Base-by-base conservation (phyloP, 2,329 filamentous ascomycete species). In the Fusarium continuum region DNA sequence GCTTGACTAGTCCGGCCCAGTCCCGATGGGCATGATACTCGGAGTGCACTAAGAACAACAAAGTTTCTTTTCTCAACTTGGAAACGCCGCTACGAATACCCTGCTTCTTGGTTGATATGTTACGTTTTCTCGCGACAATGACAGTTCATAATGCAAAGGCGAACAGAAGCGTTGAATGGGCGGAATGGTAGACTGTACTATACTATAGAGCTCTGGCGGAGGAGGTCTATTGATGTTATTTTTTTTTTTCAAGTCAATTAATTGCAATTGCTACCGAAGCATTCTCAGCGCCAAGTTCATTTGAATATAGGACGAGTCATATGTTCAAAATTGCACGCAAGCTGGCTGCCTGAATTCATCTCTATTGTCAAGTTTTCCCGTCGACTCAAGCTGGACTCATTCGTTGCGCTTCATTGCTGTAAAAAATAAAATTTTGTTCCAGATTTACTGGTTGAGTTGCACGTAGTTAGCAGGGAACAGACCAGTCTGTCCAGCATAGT, bases 381-480 rank as follows among this genome's bases (percentile, higher is more conserved):
- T 45, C 40, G 36, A 44, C 43, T 23, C n/a, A 56, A 39, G 28
- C 20, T 46, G 29, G 23, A 46, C 32, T n/a, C 25, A 38, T 35
- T 28, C 29, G 51, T 38, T 55, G 48, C 36, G 47, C 53, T 53
- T 41, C 36, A 36, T 47, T 28, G 39, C 16, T 52, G 29, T 39
- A 40, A 45, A 19, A 55, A 40, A 45, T 23, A 55, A 45, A 44
- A 49, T 23, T 17, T 41, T 17, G 9, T 16, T 23, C 35, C 7
- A 32, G 35, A 32, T 48, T 50, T 64, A 66, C 59, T 67, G 50
- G 68, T 86, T 77, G 49, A 89, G 77, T 74, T 88, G 79, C 63
- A 90, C 88, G 69, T 90, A 90, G 75, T 90, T 90, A 73, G 88
- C 84, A 11, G 88, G 88, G 86, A 99, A 99, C 39, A 99, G 83